Evolutionary conservation across 805 yeast species (phyloP), one percentile per base, ranked within the genome.

Genomic region (Zygosaccharomyces bisporus): DNA sequence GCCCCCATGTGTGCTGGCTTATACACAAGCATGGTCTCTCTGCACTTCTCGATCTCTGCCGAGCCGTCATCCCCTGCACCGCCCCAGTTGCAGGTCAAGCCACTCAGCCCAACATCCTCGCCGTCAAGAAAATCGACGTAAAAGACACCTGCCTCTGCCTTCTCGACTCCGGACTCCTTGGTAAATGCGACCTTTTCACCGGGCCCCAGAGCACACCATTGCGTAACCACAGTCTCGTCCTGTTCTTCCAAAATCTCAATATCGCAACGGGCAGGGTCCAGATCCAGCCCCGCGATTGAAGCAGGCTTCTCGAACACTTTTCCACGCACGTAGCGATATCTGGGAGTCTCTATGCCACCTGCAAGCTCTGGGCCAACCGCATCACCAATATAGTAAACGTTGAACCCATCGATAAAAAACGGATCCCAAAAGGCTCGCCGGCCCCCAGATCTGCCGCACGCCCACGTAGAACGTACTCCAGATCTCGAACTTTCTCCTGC

Each of bases 61-160:
- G 42, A 39, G 10, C 45, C 29, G 6, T 50, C 38, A n/a, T 42
- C 31, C 13, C 35, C 46, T 5, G 44, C 44, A 8, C 42, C 25
- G 10, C 51, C 38, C 64, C 66, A 61, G n/a, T 31, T 45, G 39
- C 66, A 61, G 31, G 64, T 47, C 7, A 61, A 20, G 1, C 67
- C 67, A 21, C 56, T 52, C 12, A 63, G 33, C 30, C 52, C 58
- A 4, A 56, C 49, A 25, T 60, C 61, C 14, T 27, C 31, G 31
- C 4, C n/a, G n/a, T 27, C 31, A 7, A 13, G 6, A 12, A 27
- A 41, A 25, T 62, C 68, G 3, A 53, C 41, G 29, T 53, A 55
- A 39, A 64, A 61, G 6, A 62, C 29, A 1, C 67, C 67, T 13
- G 49, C 55, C 42, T 64, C 67, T 10, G 50, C 30, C 27, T 48